Base-by-base conservation (phyloP, 306 rosid genomes). In the Corylus avellana region DNA sequence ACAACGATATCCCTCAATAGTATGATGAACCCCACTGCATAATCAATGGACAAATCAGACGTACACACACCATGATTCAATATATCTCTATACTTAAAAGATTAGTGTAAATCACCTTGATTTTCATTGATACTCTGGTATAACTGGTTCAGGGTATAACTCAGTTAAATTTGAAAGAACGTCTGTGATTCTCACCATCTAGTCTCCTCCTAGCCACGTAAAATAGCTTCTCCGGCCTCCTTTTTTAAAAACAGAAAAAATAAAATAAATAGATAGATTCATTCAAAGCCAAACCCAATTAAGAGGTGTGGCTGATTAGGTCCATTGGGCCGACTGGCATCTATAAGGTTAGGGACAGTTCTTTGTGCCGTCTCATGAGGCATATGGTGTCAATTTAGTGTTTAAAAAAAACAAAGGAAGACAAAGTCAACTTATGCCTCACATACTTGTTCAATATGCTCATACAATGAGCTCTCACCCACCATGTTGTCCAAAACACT, bases 381-480 rank as follows among this genome's bases (percentile, higher is more conserved):
- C 39, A 10, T 12, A 59, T 27, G 6, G 46, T 6, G 46, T 42
- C 1, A 42, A 42, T 42, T 42, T 42, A 5, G 8, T 12, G 5
- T 29, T 16, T 13, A 5, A 13, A 8, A 3, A 32, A 29, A 29
- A 13, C 7, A 6, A 5, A 16, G 76, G 77, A 35, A 53, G 80
- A 83, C 79, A 17, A 27, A 22, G 84, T 86, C 88, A 82, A 81
- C 82, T 27, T 75, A n/a, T 67, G 12, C 56, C 20, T 50, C 29
- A 59, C 53, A 49, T 77, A 86, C 88, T 67, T 53, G 63, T 70
- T 87, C 80, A 68, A 77, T 64, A 57, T 54, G 80, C 53, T 67
- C 79, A 75, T 12, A 81, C 72, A 25, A 13, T 68, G 78, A 77
- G 84, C 86, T 75, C 70, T 73, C 37, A 73, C 80, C 89, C 85